Conservation (phyloP, 352 stramenopile species). For the Phytophthora lateralis region DNA sequence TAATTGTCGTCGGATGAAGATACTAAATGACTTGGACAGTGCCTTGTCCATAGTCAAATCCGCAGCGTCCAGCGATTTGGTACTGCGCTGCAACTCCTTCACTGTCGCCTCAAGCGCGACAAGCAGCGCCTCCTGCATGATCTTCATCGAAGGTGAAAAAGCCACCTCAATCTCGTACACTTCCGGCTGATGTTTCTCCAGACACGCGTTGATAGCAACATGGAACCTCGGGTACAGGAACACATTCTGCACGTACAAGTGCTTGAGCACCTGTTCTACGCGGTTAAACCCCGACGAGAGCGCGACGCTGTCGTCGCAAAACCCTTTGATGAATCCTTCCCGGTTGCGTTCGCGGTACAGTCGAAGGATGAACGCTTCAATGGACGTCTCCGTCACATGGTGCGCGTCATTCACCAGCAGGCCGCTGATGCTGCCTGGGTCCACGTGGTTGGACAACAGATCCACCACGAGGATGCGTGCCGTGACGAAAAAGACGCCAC, state of each 20-base stretch:
- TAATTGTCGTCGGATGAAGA: conserved; percentile 87
- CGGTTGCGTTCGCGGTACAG: conserved; percentile 92
- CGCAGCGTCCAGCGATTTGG: conserved; percentile 78
- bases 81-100: conserved; percentile 92
- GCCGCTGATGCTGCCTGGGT: conserved; percentile 88
- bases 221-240: conserved; percentile 97
- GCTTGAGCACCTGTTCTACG: conserved; percentile 95
- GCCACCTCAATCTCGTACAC: conserved; percentile 95
- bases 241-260: conserved; percentile 92
- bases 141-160: conserved; percentile 92
- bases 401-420: conserved; percentile 95
- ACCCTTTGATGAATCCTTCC: conserved; percentile 96
- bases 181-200: conserved; percentile 87
- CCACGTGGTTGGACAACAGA: conserved; percentile 89
- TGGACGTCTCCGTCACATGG: conserved; percentile 93
- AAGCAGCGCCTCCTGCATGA: conserved; percentile 94
- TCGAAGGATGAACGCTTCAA: conserved; percentile 97
- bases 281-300: conserved; percentile 95
- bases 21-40: conserved; percentile 84
- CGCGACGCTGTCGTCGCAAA: conserved; percentile 92
- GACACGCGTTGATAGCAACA: conserved; percentile 83
- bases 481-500: conserved; percentile 95
- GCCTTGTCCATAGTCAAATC: conserved; percentile 94
- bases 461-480: conserved; percentile 98
- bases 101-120: conserved; percentile 94